phyloP scores from a whole-genome alignment of 148 eudicot species.

The Dysphania ambrosioides region DNA sequence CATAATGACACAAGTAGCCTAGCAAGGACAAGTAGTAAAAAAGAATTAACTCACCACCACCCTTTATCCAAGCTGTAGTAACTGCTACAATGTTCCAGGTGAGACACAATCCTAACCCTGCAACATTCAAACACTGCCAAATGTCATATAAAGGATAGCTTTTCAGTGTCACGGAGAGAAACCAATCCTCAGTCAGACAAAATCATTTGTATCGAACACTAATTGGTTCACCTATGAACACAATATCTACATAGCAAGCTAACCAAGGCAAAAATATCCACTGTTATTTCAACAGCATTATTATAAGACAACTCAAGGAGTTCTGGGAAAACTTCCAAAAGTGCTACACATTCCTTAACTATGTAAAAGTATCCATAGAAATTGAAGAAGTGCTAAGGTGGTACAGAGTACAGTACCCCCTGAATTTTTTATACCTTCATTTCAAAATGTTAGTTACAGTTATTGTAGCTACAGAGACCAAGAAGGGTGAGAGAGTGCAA shows the following conservation, averaged over 20 bases:
- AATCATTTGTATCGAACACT: not conserved
- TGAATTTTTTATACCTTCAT: too few species aligned
- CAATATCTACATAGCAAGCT: not conserved
- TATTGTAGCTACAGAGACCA: too few species aligned
- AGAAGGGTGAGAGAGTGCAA: too few species aligned
- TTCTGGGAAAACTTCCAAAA: not conserved
- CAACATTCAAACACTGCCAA: constrained; percentile 18
- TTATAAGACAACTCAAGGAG: not conserved
- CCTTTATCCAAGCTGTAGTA: constrained; percentile 83
- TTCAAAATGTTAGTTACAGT: too few species aligned
- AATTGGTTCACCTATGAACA: not conserved
- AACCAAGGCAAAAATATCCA: not conserved
- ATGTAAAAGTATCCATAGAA: not conserved
- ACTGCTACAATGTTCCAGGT: constrained; percentile 80
- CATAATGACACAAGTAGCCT: too few species aligned
- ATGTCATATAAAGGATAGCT: not conserved
- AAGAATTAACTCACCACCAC: constrained; percentile 45
- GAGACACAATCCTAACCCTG: constrained; percentile 71
- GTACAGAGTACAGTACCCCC: too few species aligned
- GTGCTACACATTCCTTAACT: not conserved
- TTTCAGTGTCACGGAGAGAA: not conserved
- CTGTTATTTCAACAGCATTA: not conserved
- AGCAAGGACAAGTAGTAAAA: not conserved
- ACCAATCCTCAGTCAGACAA: not conserved
- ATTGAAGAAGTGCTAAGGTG: not conserved